These are phyloP conservation scores for Wickerhamomyces strasburgensis DNA, from an alignment of 805 yeast genomes.

Conservation along the genomic window DNA sequence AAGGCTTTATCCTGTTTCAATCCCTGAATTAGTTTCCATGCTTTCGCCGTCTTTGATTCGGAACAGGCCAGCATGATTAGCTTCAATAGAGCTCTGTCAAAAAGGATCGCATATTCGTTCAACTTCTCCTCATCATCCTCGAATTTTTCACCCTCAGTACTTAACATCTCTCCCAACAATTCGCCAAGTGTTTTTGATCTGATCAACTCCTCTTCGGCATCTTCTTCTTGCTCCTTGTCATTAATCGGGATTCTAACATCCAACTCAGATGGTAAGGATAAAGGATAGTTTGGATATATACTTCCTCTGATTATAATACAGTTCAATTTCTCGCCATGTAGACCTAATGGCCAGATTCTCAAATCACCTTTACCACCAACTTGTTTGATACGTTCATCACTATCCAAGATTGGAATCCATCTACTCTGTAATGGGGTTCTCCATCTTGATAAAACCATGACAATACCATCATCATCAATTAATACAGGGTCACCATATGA, in stretches of 20 bases:
- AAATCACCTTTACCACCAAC: slow-evolving; percentile 50
- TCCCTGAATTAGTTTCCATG: slow-evolving; percentile 62
- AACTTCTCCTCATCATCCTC: slow-evolving; percentile 51
- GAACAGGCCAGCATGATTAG: slow-evolving; percentile 72
- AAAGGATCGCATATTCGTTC: slow-evolving; percentile 44
- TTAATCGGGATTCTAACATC: slow-evolving; percentile 63
- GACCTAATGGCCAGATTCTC: slow-evolving; percentile 85
- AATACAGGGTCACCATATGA: slow-evolving; percentile 88
- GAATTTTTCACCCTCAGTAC: slow-evolving; percentile 37
- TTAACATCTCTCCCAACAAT: slow-evolving; percentile 51
- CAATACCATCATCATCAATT: slow-evolving; percentile 71
- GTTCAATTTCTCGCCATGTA: slow-evolving; percentile 61
- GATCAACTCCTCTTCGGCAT: slow-evolving; percentile 58
- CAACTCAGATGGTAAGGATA: slow-evolving; percentile 79
- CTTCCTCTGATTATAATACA: slow-evolving; percentile 73
- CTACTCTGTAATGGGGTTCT: slow-evolving; percentile 67
- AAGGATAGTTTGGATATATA: slow-evolving; percentile 74
- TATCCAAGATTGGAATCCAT: slow-evolving; percentile 82
- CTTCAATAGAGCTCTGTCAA: slow-evolving; percentile 75
- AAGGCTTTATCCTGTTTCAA: slow-evolving; percentile 75
- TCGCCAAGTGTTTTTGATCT: slow-evolving; percentile 59
- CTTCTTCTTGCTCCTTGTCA: slow-evolving; percentile 13
- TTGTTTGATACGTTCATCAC: slow-evolving; percentile 40
- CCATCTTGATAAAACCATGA: slow-evolving; percentile 74
- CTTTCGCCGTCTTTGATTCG: slow-evolving; percentile 58